Conservation (phyloP, 164 flowering plant genomes). For the Macadamia integrifolia region DNA sequence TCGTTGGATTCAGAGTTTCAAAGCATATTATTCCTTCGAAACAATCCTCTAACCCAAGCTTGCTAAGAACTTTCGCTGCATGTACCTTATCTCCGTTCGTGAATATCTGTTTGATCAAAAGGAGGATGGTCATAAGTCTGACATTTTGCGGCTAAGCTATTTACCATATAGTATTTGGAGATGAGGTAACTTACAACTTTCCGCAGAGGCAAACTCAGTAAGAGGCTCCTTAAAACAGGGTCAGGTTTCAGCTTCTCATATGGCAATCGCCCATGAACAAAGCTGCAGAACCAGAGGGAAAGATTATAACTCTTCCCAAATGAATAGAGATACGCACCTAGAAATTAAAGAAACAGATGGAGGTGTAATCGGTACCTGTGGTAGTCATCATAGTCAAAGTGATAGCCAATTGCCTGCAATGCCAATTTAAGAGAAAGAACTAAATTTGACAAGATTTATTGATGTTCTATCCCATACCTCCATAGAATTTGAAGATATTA, state of each 20-base stretch:
- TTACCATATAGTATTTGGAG: background rate
- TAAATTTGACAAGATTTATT: background rate
- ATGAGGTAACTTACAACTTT: constrained; percentile 60
- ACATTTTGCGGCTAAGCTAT: background rate
- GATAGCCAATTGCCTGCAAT: constrained; percentile 76
- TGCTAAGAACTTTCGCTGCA: constrained; percentile 50
- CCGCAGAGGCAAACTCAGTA: constrained; percentile 66
- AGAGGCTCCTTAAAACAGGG: constrained; percentile 49
- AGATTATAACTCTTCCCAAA: background rate
- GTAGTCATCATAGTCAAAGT: constrained; percentile 73
- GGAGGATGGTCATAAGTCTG: constrained; percentile 7
- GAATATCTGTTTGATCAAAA: constrained; percentile 45
- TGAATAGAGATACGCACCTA: background rate
- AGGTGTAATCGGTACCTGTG: constrained; percentile 48
- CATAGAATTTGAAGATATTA: background rate
- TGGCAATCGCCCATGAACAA: constrained; percentile 87
- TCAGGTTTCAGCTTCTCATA: constrained; percentile 74
- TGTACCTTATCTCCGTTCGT: constrained; percentile 78
- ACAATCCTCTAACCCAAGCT: constrained; percentile 84
- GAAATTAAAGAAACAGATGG: background rate
- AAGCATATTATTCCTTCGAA: constrained; percentile 80
- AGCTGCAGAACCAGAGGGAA: constrained; percentile 31
- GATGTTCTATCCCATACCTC: too few species aligned
- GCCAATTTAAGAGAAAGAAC: background rate
- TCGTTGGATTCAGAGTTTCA: constrained; percentile 62